Conservation (phyloP, 2,329 filamentous ascomycete species). For the Albifimbria verrucaria region DNA sequence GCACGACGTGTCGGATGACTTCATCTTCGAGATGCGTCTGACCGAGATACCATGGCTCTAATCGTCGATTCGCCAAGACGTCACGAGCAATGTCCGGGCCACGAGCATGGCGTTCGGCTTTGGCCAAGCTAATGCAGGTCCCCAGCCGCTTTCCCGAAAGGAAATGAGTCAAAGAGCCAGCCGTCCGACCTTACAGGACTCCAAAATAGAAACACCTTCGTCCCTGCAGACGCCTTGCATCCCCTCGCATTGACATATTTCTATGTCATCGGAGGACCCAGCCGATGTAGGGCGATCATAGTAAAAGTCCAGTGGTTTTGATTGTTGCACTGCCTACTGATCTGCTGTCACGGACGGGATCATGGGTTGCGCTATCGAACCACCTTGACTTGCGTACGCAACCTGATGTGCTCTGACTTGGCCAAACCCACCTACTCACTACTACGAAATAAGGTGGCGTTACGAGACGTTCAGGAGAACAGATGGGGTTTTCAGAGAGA, state of each 20-base stretch:
- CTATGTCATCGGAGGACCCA: too few relatives aligned
- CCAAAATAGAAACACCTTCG: not conserved
- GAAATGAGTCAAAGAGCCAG: not conserved
- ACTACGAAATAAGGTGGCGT: not conserved
- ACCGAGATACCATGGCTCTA: not conserved
- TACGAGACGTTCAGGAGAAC: not conserved
- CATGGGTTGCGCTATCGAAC: not conserved
- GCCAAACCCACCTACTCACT: not conserved
- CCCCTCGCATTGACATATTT: not conserved
- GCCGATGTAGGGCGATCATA: too few relatives aligned
- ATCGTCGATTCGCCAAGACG: not conserved
- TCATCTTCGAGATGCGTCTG: not conserved
- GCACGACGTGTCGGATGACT: not conserved
- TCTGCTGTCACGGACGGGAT: not conserved
- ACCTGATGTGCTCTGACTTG: not conserved
- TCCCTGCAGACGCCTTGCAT: not conserved
- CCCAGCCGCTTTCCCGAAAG: not conserved
- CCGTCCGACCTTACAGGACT: not conserved
- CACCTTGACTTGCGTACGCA: not conserved
- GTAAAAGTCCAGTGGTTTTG: too few relatives aligned
- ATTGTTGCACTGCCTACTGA: not conserved
- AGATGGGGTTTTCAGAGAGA: not conserved
- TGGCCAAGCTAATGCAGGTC: not conserved
- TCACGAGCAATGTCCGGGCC: not conserved
- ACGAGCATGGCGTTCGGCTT: not conserved